phyloP scores from a whole-genome alignment of 2,329 filamentous ascomycete species.

The Fusarium piperis region DNA sequence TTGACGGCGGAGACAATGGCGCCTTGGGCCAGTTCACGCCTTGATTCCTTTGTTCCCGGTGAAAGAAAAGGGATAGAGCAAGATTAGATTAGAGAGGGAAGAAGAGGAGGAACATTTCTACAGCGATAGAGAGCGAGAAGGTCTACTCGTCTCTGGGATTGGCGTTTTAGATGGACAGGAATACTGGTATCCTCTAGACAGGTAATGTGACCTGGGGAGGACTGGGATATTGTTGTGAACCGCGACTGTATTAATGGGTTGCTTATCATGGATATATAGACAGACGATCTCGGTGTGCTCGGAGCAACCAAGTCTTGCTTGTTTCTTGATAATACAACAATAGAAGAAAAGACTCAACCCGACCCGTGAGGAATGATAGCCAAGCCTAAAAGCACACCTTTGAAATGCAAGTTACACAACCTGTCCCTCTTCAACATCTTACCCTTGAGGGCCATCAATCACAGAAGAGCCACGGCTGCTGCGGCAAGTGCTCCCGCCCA shows the following conservation, averaged over 20 bases:
- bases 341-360: neutral
- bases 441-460: neutral
- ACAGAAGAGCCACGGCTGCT: slow-evolving; percentile 4
- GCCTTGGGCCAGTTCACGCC: slow-evolving; percentile 61
- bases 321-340: slow-evolving; percentile 1
- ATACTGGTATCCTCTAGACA: neutral
- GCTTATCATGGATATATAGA: slow-evolving; percentile 11
- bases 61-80: neutral
- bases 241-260: neutral
- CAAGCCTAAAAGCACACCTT: neutral
- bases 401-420: neutral
- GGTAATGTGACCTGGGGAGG: neutral
- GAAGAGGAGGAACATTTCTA: neutral
- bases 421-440: neutral
- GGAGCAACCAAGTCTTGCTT: neutral
- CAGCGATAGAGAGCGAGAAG: neutral
- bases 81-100: neutral
- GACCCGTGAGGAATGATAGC: neutral
- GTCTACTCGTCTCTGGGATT: neutral
- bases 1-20: slow-evolving; percentile 63
- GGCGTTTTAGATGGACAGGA: neutral
- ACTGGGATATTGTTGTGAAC: neutral
- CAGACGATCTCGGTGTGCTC: neutral
- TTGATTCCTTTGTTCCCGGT: slow-evolving; percentile 40
- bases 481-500: slow-evolving; percentile 12